Conservation (phyloP, 2,329 filamentous ascomycete genomes). For the Diaporthe nobilis region DNA sequence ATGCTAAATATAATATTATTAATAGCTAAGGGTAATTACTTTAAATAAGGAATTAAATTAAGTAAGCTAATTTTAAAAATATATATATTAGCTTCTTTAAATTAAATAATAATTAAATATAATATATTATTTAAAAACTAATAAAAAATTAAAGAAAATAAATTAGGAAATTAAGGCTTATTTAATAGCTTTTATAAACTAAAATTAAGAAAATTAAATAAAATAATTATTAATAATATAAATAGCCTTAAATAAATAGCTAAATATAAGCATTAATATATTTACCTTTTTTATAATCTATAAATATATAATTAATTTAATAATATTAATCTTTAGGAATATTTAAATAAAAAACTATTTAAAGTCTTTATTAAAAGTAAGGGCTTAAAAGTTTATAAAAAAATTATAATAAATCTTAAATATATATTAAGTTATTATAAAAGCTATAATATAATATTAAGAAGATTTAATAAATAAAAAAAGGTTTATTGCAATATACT, state of each 20-base stretch:
- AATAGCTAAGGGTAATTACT: neutral
- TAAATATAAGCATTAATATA: neutral
- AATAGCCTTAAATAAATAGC: neutral
- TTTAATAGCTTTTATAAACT: neutral
- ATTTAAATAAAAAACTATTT: neutral
- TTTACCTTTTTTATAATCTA: neutral
- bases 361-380: neutral
- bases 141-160: neutral
- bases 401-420: neutral
- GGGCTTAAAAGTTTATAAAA: neutral
- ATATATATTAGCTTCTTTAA: too few species aligned
- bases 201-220: neutral
- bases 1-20: neutral
- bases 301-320: neutral
- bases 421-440: neutral
- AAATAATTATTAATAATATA: neutral
- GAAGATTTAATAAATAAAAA: neutral
- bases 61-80: too few species aligned
- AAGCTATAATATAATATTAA: neutral
- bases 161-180: neutral
- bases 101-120: neutral
- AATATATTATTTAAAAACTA: neutral
- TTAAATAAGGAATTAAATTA: too few species aligned
- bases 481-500: too few species aligned
- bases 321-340: neutral